Conservation (phyloP, 192 early-diverging fungal genomes). For the Powellomyces hirtus region DNA sequence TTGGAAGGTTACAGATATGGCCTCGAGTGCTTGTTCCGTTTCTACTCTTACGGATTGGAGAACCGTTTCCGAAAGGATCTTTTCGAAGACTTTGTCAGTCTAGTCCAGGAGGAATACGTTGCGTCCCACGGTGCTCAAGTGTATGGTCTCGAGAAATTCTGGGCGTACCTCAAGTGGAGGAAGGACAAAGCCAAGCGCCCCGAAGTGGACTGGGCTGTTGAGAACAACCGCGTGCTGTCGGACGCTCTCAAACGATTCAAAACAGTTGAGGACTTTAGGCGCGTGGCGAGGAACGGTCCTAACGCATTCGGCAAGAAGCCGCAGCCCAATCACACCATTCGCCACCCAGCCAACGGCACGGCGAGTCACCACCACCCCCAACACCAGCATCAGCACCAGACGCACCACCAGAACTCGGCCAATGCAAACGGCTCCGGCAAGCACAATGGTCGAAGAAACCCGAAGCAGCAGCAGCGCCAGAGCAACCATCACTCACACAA, state of each 20-base stretch:
- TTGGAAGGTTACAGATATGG: constrained; percentile 83
- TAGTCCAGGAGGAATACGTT: constrained; percentile 70
- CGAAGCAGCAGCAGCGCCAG: neutral
- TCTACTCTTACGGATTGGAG: constrained; percentile 95
- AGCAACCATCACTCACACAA: neutral
- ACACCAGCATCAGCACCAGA: constrained; percentile 8
- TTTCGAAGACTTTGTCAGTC: constrained; percentile 84
- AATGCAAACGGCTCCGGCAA: neutral
- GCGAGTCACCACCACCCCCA: neutral
- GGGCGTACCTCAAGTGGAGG: constrained; percentile 89
- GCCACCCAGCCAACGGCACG: neutral
- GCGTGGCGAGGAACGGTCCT: neutral
- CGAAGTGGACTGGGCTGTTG: constrained; percentile 40
- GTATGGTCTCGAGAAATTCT: constrained; percentile 95
- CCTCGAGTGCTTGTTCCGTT: constrained; percentile 96
- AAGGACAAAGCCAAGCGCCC: constrained; percentile 67
- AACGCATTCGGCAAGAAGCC: neutral
- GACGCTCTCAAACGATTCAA: constrained; percentile 27
- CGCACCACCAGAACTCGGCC: neutral
- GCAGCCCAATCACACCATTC: neutral
- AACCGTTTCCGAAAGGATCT: constrained; percentile 81
- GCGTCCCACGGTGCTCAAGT: constrained; percentile 28
- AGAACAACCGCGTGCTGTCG: constrained; percentile 6
- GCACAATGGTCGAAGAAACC: neutral
- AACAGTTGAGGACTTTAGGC: constrained; percentile 31